A percentile compares a stretch with the other conserved stretches of the same genome.
These are phyloP conservation scores for Vigna radiata DNA, from an alignment of 306 rosid species.

Conservation along the genomic window DNA sequence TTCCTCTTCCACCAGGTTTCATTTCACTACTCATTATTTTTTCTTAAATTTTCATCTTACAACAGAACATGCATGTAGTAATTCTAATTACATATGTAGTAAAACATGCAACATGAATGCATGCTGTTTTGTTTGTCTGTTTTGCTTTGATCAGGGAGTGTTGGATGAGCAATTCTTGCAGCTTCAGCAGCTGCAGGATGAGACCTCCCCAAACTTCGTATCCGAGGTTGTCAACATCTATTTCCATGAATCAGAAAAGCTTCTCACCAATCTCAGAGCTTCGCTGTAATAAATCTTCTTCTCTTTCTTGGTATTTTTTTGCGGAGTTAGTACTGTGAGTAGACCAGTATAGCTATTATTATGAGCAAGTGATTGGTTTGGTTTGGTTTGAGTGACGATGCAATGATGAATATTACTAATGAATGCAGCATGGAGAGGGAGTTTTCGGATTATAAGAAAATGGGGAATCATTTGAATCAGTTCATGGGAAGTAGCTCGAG, in stretches of 20 bases:
- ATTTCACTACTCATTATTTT: too few species aligned
- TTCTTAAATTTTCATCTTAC: not conserved
- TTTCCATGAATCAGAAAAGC: constrained; percentile 92
- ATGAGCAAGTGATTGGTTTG: not conserved
- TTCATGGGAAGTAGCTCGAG: constrained; percentile 95
- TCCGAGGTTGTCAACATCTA: constrained; percentile 91
- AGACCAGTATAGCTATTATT: too few species aligned
- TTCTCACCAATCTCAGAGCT: constrained; percentile 76
- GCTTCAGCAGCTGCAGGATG: constrained; percentile 93
- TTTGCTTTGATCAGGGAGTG: constrained; percentile 60
- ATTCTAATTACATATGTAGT: not conserved
- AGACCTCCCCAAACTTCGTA: constrained; percentile 90
- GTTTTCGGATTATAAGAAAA: constrained; percentile 73
- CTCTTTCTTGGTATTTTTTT: not conserved
- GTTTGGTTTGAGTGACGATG: not conserved
- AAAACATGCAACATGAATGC: not conserved
- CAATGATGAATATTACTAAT: not conserved
- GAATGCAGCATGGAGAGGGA: constrained; percentile 71
- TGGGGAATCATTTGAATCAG: constrained; percentile 93
- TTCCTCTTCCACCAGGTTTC: constrained; percentile 89
- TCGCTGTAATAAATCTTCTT: constrained; percentile 50
- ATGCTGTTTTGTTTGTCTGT: not conserved
- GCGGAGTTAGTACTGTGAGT: not conserved
- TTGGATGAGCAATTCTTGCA: constrained; percentile 95
- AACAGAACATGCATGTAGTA: too few species aligned